Conservation (phyloP, 179 eudicot species). For the Silene coronaria region DNA sequence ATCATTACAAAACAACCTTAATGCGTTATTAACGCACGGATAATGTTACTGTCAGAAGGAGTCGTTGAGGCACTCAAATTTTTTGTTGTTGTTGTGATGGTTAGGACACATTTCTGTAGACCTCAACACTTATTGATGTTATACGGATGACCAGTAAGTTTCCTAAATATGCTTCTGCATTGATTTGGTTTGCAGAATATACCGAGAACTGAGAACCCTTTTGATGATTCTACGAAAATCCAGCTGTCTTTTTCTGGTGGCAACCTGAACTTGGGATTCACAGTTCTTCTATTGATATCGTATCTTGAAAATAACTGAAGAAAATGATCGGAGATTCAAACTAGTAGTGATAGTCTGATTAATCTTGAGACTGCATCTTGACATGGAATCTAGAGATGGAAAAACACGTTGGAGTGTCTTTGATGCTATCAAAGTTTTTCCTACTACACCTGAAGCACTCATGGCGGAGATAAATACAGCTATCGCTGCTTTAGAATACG, state of each 20-base stretch:
- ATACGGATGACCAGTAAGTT: neutral
- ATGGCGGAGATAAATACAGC: slow-evolving; percentile 75
- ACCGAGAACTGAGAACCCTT: neutral
- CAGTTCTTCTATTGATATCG: neutral
- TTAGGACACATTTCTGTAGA: neutral
- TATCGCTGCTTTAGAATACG: slow-evolving; percentile 56
- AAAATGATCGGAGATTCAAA: neutral
- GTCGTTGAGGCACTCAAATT: too few relatives aligned
- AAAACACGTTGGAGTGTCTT: slow-evolving; percentile 49
- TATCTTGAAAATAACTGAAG: too few relatives aligned
- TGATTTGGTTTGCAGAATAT: neutral
- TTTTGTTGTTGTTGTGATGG: too few relatives aligned
- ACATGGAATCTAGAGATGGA: slow-evolving; percentile 44
- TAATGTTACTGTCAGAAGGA: too few relatives aligned
- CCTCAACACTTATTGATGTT: neutral
- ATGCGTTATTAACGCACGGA: too few relatives aligned
- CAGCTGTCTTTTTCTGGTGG: neutral
- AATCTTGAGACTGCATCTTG: neutral
- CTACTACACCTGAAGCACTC: slow-evolving; percentile 54
- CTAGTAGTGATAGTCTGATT: neutral
- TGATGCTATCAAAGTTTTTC: slow-evolving; percentile 48
- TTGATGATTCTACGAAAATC: neutral
- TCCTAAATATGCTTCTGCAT: slow-evolving; percentile 4
- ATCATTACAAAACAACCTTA: too few relatives aligned
- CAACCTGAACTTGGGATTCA: neutral